Conservation (phyloP, 78 protist genomes). For the Guillardia theta region DNA sequence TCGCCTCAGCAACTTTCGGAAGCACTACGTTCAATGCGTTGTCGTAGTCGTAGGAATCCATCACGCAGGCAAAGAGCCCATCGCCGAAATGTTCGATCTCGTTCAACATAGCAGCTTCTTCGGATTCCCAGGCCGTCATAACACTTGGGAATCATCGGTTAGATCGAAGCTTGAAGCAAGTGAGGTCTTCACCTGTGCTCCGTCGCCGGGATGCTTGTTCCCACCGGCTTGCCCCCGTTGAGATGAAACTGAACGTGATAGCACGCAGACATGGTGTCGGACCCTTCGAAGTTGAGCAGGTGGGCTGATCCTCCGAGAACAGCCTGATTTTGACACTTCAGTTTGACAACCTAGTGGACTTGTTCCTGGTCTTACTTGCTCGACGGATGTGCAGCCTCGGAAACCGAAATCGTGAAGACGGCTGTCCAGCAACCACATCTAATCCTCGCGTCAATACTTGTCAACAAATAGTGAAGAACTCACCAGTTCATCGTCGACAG, state of each 20-base stretch:
- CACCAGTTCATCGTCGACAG: not conserved
- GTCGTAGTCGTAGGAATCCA: slow-evolving; percentile 39
- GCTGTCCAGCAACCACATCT: not conserved
- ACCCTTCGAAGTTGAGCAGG: slow-evolving; percentile 33
- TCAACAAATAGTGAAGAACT: not conserved
- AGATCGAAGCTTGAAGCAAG: not conserved
- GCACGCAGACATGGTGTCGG: slow-evolving; percentile 44
- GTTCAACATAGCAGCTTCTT: slow-evolving; percentile 11
- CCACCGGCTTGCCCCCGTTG: slow-evolving; percentile 46
- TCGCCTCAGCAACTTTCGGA: not conserved
- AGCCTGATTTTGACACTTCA: not conserved
- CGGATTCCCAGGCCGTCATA: slow-evolving; percentile 39
- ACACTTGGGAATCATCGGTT: not conserved
- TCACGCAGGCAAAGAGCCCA: not conserved
- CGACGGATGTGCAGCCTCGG: slow-evolving; percentile 48
- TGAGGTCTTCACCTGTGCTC: not conserved
- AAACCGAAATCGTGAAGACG: slow-evolving; percentile 50
- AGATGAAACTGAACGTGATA: slow-evolving; percentile 24
- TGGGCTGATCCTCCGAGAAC: slow-evolving; percentile 47
- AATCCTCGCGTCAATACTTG: not conserved
- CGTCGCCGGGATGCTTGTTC: slow-evolving; percentile 1
- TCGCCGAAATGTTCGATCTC: not conserved
- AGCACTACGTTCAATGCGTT: not conserved
- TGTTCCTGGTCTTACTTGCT: not conserved
- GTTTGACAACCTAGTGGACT: too few relatives aligned